Evolutionary conservation across 768 basidiomycete genomes (phyloP), one percentile per base, ranked within the genome.

Genomic region (Fomitopsis pulvina): DNA sequence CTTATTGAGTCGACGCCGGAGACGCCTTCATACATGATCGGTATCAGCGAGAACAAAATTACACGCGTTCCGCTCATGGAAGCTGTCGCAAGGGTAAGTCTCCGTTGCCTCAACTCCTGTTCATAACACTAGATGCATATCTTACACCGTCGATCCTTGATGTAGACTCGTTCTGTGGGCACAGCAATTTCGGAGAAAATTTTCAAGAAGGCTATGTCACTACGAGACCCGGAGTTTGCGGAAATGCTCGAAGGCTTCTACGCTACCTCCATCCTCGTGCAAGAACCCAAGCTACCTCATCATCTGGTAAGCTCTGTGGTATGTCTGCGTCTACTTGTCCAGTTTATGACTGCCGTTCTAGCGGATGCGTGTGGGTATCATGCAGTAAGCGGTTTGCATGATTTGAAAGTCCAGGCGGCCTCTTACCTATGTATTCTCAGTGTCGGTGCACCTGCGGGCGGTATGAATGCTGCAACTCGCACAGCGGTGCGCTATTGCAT

Each of bases 381-480:
- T 92, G 71, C 89, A 92, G 90, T 89, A 69, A 71, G 85, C 65
- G 16, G 21, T n/a, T 22, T 48, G 37, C 54, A 14, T 51, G 27
- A n/a, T n/a, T n/a, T n/a, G n/a, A n/a, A n/a, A n/a, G n/a, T 38
- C 38, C 29, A 38, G 30, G 26, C 60, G n/a, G n/a, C n/a, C n/a
- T n/a, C n/a, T 20, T 3, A 27, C 52, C 43, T 25, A 41, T 37
- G 11, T 49, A 47, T 25, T 39, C n/a, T n/a, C 57, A 95, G 93
- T 61, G 84, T 93, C 62, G 95, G 96, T 45, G 96, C 96, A 1
- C 95, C 96, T 4, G 96, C 96, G 2, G 95, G 95, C 41, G 96
- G 96, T 8, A 97, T 98, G 92, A 98, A 98, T 63, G 94, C 96
- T 1, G 96, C 95, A 0, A 96, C 92, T 1, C 87, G 95, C 37